Evolutionary conservation across 2,329 filamentous ascomycete species (phyloP), one percentile per base, ranked within the genome.

Genomic region (Hymenoscyphus fraxineus): DNA sequence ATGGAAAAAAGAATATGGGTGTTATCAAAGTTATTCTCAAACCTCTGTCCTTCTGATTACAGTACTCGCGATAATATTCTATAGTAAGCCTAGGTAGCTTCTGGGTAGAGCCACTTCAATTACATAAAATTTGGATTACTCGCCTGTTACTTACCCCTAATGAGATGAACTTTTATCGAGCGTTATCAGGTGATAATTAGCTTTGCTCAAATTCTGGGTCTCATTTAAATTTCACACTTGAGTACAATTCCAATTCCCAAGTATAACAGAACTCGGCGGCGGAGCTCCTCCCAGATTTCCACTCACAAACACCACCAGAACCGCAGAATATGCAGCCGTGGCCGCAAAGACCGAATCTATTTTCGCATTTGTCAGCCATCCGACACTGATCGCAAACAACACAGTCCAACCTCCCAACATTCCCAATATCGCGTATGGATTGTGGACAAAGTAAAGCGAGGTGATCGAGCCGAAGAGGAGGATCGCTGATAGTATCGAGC

Each of bases 291-390:
- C 57, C 1, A 59, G 27, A 59, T 59, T 41, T 2, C 57, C 57
- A 41, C 57, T 59, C 12, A 59, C 39, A 41, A 59, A 59, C 3
- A 59, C 57, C 6, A 59, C 57, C 32, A 59, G 15, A 9, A 59
- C 57, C 2, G 57, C 57, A 13, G 57, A 16, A 59, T 71, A 71
- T 19, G 66, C 70, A 4, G 70, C 69, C 22, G 69, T 70, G 0
- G 66, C 64, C 41, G 56, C 66, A 64, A 71, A 70, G 13, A 72
- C 62, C 60, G 71, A 64, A 27, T 67, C 65, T 22, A 69, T 38
- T n/a, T 61, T 60, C 3, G 69, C 68, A 59, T 70, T 70, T 16
- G 70, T 72, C 54, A 71, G 58, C 32, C 66, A 61, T 38, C 68
- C 68, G 0, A 72, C 68, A 35, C 59, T 66, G 56, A 65, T 63